Percentiles rank a stretch among this genome's conserved stretches.
Conservation (phyloP, 2,329 filamentous ascomycete species). For the Cladosporium sp. region DNA sequence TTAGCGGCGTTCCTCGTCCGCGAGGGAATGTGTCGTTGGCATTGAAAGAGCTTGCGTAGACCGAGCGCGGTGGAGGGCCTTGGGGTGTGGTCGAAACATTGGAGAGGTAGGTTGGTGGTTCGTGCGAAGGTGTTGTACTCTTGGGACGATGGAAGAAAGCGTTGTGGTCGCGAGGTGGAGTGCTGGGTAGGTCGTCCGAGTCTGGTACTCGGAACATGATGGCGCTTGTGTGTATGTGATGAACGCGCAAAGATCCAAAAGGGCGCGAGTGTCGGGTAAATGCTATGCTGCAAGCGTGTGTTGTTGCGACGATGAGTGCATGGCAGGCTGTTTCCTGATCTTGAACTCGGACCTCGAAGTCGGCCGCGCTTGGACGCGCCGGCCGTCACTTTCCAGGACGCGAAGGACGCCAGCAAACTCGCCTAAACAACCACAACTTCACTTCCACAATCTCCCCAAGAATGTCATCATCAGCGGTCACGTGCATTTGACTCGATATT, state of each 20-base stretch:
- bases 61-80: slow-evolving; percentile 40
- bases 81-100: slow-evolving; percentile 39
- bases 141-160: slow-evolving; percentile 31
- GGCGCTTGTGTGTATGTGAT: neutral
- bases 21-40: slow-evolving; percentile 36
- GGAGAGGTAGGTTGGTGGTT: slow-evolving; percentile 38
- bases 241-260: neutral
- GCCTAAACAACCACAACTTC: slow-evolving; percentile 4
- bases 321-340: neutral
- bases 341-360: neutral
- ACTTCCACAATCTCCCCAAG: neutral
- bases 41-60: slow-evolving; percentile 39
- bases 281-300: neutral
- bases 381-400: neutral
- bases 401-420: neutral
- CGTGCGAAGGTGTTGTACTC: slow-evolving; percentile 42
- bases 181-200: slow-evolving; percentile 27
- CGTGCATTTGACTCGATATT: neutral
- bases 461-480: neutral
- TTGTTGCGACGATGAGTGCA: neutral
- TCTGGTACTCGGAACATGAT: slow-evolving; percentile 29
- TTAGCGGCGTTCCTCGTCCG: slow-evolving; percentile 28
- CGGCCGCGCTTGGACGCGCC: slow-evolving; percentile 2
- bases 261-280: neutral
- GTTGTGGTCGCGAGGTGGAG: slow-evolving; percentile 31